These are phyloP conservation scores for Dysphania ambrosioides DNA, from an alignment of 148 eudicot species.

Conservation along the genomic window DNA sequence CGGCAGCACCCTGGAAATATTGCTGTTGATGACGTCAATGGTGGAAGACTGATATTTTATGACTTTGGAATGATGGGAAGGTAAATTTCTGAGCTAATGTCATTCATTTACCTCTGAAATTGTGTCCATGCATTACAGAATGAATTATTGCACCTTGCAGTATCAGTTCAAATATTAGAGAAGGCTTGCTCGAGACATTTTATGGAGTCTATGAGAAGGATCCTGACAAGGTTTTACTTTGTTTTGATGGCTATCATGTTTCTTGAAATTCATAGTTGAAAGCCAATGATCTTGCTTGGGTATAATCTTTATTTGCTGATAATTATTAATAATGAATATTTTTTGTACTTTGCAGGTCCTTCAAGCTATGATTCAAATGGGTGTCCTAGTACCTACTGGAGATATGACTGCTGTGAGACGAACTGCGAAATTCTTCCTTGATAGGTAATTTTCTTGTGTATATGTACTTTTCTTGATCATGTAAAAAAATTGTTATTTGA, in stretches of 20 bases:
- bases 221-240: slow-evolving; percentile 64
- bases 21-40: slow-evolving; percentile 97
- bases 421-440: slow-evolving; percentile 91
- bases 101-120: slow-evolving; percentile 9
- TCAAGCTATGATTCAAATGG: slow-evolving; percentile 96
- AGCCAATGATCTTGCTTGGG: slow-evolving; percentile 7
- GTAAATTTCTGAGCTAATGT: slow-evolving; percentile 28
- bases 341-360: slow-evolving; percentile 55
- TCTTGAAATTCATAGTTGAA: slow-evolving; percentile 6
- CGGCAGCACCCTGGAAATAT: slow-evolving; percentile 97
- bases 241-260: slow-evolving; percentile 12
- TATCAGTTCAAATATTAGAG: slow-evolving; percentile 89
- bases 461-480: neutral
- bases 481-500: neutral
- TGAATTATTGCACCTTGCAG: slow-evolving; percentile 43
- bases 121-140: slow-evolving; percentile 9
- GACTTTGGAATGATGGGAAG: slow-evolving; percentile 99
- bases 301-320: neutral
- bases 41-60: slow-evolving; percentile 96
- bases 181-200: slow-evolving; percentile 84
- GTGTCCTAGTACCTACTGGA: slow-evolving; percentile 97
- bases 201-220: slow-evolving; percentile 99
- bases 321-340: neutral
- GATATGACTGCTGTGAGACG: slow-evolving; percentile 96
- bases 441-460: slow-evolving; percentile 46